Evolutionary conservation across 2,329 filamentous ascomycete genomes (phyloP).

Genomic region (Podosphaera fusca): DNA sequence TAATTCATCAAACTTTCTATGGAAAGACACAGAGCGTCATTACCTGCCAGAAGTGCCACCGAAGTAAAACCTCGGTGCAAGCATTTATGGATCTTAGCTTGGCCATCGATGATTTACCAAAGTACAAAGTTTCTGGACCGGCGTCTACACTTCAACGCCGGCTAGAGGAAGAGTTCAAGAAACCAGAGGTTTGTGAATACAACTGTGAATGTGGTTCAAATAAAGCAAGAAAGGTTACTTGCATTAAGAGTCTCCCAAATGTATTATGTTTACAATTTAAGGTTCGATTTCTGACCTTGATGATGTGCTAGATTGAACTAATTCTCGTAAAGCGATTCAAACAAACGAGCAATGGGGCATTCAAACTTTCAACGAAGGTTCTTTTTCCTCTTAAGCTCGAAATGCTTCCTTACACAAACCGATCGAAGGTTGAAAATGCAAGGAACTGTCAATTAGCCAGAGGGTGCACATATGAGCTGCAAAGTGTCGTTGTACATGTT

Average conservation of each 20-base stretch:
- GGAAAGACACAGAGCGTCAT: constrained; percentile 79
- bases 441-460: constrained; percentile 29
- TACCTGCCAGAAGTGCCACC: constrained; percentile 70
- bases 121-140: constrained; percentile 31
- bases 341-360: constrained; percentile 48
- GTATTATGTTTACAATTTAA: constrained; percentile 85
- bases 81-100: constrained; percentile 80
- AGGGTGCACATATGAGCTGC: constrained; percentile 62
- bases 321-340: constrained; percentile 36
- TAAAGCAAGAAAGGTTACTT: constrained; percentile 63
- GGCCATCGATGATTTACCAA: constrained; percentile 53
- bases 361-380: constrained; percentile 73
- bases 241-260: constrained; percentile 65
- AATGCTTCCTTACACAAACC: constrained; percentile 72
- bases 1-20: constrained; percentile 86
- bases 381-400: constrained; percentile 72
- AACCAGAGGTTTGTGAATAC: constrained; percentile 72
- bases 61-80: constrained; percentile 61
- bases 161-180: constrained; percentile 67
- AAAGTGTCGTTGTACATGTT: constrained; percentile 79
- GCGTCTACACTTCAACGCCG: constrained; percentile 45
- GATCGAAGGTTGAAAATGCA: constrained; percentile 27
- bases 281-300: constrained; percentile 23
- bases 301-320: not conserved
- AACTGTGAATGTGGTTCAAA: constrained; percentile 63